A percentile compares a stretch with the other conserved stretches of the same genome.
Evolutionary conservation across 179 eudicot species (phyloP).

Genomic region (Sideroxylon spinosum): DNA sequence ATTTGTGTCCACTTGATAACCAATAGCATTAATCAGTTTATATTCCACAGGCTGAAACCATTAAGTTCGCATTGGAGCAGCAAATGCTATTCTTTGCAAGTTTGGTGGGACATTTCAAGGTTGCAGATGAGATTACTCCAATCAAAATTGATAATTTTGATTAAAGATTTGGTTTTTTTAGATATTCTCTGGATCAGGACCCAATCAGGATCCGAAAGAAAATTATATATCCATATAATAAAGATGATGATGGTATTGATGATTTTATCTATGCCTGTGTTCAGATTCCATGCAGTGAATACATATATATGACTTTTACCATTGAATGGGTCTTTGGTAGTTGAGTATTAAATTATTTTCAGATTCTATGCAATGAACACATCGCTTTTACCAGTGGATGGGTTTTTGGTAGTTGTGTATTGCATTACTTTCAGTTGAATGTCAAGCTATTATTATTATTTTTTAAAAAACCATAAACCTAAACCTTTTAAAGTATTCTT

Average conservation of each 20-base stretch:
- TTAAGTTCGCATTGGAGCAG: slow-evolving; percentile 83
- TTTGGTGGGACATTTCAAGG: slow-evolving; percentile 62
- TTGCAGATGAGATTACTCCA: slow-evolving; percentile 74
- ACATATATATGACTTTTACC: not conserved
- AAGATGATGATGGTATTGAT: too few species aligned
- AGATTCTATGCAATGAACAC: not conserved
- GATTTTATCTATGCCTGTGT: not conserved
- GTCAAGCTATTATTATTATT: too few species aligned
- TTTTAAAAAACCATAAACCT: too few species aligned
- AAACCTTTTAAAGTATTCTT: too few species aligned
- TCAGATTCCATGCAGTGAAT: not conserved
- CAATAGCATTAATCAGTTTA: not conserved
- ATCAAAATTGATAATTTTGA: slow-evolving; percentile 84
- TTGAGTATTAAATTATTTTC: not conserved
- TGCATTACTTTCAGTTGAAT: too few species aligned
- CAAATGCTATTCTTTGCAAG: slow-evolving; percentile 97
- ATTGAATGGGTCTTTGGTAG: too few species aligned
- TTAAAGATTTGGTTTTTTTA: slow-evolving; percentile 18
- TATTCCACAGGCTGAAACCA: slow-evolving; percentile 77
- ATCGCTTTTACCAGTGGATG: too few species aligned
- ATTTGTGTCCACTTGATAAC: not conserved
- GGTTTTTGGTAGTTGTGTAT: too few species aligned
- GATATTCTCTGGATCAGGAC: not conserved
- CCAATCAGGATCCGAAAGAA: not conserved
- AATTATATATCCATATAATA: not conserved